Base-by-base conservation (phyloP, 2,329 filamentous ascomycete genomes). In the Diaporthe australafricana region DNA sequence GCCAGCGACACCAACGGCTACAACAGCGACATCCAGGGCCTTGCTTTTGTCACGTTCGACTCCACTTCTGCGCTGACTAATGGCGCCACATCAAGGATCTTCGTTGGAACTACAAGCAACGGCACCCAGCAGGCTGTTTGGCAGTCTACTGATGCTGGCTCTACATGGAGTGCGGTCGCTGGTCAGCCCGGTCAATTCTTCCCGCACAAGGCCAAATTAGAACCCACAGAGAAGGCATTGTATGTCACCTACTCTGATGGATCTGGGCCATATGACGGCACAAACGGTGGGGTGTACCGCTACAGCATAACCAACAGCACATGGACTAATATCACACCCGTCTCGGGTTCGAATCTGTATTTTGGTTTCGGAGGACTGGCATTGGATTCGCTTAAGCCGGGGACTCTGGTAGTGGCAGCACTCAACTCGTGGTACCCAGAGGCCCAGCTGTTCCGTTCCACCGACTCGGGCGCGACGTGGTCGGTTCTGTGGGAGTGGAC, bases 401-500 rank as follows among this genome's bases (percentile, higher is more conserved):
- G 88, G 0, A 90, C 88, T 0, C 76, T 90, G 20, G 84, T 91
- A 56, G 88, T 89, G 0, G 87, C 88, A 0, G 84, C 84, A 1
- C 77, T 90, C 50, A 91, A 90, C 79, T 86, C 84, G 20, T 90
- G 88, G 88, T 90, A 84, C 80, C 88, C 88, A 0, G 88, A 90
- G 72, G 87, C 84, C 1, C 85, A 88, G 68, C 80, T 90, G 45
- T 90, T 86, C 80, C 81, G 88, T 30, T 89, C 87, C 4, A 87
- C 80, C 0, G 84, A 90, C 77, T 88, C 87, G 0, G 89, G 85
- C 25, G 80, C 83, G 17, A 88, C 85, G 0, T 90, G 88, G 88
- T 85, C 85, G 1, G 80, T 77, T 0, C 82, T 89, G 30, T 90
- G 88, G 88, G 82, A 84, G 52, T 89, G 85, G 84, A 80, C 81